Conservation (phyloP, 2,329 filamentous ascomycete genomes). For the Cladosporium sp. region DNA sequence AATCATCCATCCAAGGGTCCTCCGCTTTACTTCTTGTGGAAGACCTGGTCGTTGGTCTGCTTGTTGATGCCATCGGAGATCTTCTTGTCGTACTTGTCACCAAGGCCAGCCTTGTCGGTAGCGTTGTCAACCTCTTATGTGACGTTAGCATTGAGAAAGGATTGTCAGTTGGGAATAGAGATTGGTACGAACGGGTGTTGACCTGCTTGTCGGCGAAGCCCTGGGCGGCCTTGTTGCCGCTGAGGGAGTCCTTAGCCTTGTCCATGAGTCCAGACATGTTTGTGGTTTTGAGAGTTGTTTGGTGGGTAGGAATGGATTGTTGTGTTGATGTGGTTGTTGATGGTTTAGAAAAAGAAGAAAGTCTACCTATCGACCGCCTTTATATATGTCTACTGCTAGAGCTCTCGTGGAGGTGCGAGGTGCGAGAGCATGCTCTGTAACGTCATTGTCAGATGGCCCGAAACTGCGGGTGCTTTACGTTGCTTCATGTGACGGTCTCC, state of each 20-base stretch:
- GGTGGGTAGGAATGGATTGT: neutral
- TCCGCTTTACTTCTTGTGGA: constrained; percentile 3
- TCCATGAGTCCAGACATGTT: constrained; percentile 29
- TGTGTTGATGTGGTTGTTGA: neutral
- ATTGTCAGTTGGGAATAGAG: neutral
- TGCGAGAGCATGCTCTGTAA: neutral
- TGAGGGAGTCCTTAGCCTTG: constrained; percentile 22
- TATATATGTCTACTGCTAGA: neutral
- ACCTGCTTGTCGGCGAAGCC: constrained; percentile 22
- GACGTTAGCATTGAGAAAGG: neutral
- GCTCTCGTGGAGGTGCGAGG: neutral
- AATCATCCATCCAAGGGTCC: neutral
- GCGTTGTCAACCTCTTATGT: constrained; percentile 23
- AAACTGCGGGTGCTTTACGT: neutral
- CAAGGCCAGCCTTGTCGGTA: constrained; percentile 25
- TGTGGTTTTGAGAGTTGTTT: neutral
- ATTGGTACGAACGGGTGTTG: constrained; percentile 18
- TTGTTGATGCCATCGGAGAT: constrained; percentile 30
- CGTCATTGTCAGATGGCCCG: neutral
- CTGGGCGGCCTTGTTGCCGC: constrained; percentile 24
- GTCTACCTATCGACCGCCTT: neutral
- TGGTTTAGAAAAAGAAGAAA: neutral
- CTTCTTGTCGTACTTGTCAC: constrained; percentile 30
- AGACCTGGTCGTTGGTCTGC: constrained; percentile 21
- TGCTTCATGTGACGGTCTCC: neutral